These are phyloP conservation scores for Candida yuanshanica DNA, from an alignment of 805 yeast genomes.

Conservation along the genomic window DNA sequence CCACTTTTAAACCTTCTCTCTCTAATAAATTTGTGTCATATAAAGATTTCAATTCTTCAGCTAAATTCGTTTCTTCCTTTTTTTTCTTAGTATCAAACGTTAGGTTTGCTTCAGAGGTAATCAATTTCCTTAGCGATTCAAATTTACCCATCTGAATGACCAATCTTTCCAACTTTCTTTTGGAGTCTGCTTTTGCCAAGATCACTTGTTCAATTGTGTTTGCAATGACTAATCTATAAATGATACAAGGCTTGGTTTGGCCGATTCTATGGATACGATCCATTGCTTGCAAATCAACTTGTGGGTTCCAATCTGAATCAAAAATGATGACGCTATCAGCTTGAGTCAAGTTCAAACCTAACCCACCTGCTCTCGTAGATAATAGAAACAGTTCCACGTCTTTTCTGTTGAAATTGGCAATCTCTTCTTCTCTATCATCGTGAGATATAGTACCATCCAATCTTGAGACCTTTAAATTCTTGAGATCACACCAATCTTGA, in stretches of 20 bases:
- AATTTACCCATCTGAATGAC: conserved; percentile 65
- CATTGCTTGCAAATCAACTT: conserved; percentile 93
- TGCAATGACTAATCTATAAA: conserved; percentile 70
- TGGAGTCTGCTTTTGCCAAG: conserved; percentile 71
- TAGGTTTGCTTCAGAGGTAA: conserved; percentile 26
- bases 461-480: conserved; percentile 44
- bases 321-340: conserved; percentile 89
- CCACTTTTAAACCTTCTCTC: conserved; percentile 23
- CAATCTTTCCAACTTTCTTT: conserved; percentile 70
- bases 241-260: conserved; percentile 75
- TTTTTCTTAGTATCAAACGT: conserved; percentile 15
- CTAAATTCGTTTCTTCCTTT: conserved; percentile 27
- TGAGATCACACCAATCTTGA: conserved; percentile 61
- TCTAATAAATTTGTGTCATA: conserved; percentile 36
- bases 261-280: conserved; percentile 94
- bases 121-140: conserved; percentile 35
- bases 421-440: conserved; percentile 57
- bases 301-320: conserved; percentile 98
- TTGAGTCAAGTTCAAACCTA: conserved; percentile 78
- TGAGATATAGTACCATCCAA: conserved; percentile 75
- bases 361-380: conserved; percentile 92
- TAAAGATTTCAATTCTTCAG: conserved; percentile 35
- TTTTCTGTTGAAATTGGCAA: conserved; percentile 39
- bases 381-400: conserved; percentile 55
- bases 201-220: conserved; percentile 83